phyloP scores from a whole-genome alignment of 2,329 filamentous ascomycete species.

The Fusarium miscanthi region DNA sequence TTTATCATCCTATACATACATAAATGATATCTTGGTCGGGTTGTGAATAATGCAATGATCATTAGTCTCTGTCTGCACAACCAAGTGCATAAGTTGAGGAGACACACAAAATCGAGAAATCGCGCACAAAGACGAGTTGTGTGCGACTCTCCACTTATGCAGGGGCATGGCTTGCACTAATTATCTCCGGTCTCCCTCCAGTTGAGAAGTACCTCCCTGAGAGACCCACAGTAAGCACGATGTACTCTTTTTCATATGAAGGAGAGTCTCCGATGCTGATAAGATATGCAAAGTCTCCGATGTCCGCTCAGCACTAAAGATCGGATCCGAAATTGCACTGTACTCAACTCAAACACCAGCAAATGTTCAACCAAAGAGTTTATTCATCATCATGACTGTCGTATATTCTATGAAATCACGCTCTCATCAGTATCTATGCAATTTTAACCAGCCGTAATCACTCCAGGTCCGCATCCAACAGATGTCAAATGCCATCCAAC shows the following conservation, averaged over 20 bases:
- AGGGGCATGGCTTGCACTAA: constrained; percentile 3
- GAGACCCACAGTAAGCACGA: background rate
- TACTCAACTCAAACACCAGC: background rate
- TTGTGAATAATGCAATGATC: background rate
- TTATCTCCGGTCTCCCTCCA: background rate
- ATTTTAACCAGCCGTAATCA: background rate
- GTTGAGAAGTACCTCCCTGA: background rate
- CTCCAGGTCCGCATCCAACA: constrained; percentile 18
- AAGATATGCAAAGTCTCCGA: background rate
- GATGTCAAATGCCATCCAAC: constrained; percentile 36
- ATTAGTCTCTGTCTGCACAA: background rate
- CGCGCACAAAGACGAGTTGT: constrained; percentile 4
- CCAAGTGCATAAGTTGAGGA: background rate
- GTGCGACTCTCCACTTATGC: background rate
- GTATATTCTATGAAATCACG: background rate
- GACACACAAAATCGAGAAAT: constrained; percentile 12
- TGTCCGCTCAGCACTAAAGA: background rate
- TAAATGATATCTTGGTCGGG: too few species aligned
- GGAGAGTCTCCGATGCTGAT: background rate
- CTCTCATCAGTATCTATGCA: background rate
- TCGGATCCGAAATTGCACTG: background rate
- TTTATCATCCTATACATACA: background rate
- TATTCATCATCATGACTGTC: background rate
- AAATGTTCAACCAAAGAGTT: background rate
- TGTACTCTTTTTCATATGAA: background rate